Percentiles rank a stretch among this genome's conserved stretches.
Conservation (phyloP, 768 basidiomycete species). For the Boletus edulis region DNA sequence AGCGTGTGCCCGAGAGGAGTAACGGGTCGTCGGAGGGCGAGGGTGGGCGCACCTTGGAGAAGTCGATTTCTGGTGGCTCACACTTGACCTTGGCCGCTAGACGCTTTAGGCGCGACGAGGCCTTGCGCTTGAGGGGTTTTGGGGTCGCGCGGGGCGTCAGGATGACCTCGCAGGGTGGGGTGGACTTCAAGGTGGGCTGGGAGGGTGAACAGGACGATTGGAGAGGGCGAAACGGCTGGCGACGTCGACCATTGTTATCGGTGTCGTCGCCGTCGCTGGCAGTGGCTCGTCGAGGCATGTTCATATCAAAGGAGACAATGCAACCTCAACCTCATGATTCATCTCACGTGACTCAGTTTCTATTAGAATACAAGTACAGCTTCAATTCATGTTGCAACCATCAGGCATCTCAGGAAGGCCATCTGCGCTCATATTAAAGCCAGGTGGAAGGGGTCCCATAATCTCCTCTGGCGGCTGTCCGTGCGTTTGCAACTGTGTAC, state of each 20-base stretch:
- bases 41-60: constrained; percentile 59
- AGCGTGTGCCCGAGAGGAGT: constrained; percentile 43
- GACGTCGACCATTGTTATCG: constrained; percentile 2
- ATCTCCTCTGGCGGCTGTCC: constrained; percentile 79
- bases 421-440: constrained; percentile 53
- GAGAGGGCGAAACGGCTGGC: constrained; percentile 21
- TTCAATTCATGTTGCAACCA: constrained; percentile 12
- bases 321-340: constrained; percentile 4
- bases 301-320: constrained; percentile 12
- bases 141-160: constrained; percentile 32
- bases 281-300: constrained; percentile 17
- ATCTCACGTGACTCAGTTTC: constrained; percentile 9
- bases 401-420: constrained; percentile 49
- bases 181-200: constrained; percentile 54
- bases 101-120: constrained; percentile 23
- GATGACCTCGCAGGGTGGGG: constrained; percentile 65
- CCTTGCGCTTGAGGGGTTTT: constrained; percentile 41
- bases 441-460: constrained; percentile 81
- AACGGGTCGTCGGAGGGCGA: constrained; percentile 78
- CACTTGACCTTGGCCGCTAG: constrained; percentile 44
- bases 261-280: neutral
- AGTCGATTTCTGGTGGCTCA: constrained; percentile 64
- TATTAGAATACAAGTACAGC: neutral
- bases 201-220: constrained; percentile 35
- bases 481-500: constrained; percentile 54